These are phyloP conservation scores for Sporothrix inflata DNA, from an alignment of 2,329 filamentous ascomycete species.

Conservation along the genomic window DNA sequence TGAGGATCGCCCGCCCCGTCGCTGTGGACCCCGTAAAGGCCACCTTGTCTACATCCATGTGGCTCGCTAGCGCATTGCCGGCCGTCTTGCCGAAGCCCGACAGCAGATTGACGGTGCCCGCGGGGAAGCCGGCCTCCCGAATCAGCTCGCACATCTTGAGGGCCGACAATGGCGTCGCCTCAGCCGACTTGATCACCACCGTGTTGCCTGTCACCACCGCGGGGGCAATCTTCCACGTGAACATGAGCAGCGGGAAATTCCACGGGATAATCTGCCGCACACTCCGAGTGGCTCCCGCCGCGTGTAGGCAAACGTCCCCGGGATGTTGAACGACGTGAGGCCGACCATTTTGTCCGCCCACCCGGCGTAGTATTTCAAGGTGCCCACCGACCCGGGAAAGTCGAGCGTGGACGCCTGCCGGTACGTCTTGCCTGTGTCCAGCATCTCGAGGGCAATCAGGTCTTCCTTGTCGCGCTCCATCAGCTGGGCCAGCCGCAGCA, in stretches of 20 bases:
- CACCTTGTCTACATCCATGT: slow-evolving; percentile 62
- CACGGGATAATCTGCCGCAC: slow-evolving; percentile 78
- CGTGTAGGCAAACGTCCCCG: background rate
- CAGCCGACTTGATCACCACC: slow-evolving; percentile 80
- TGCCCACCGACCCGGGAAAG: slow-evolving; percentile 78
- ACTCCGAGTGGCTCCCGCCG: slow-evolving; percentile 75
- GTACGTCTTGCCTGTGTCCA: slow-evolving; percentile 82
- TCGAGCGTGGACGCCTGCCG: slow-evolving; percentile 6
- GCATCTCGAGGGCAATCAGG: slow-evolving; percentile 80
- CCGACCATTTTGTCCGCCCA: slow-evolving; percentile 89
- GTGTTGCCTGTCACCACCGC: slow-evolving; percentile 84
- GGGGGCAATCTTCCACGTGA: slow-evolving; percentile 83
- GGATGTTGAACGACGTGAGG: slow-evolving; percentile 67
- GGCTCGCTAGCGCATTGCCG: slow-evolving; percentile 77
- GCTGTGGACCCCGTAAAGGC: background rate
- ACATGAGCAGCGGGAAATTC: slow-evolving; percentile 92
- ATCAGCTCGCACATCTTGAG: slow-evolving; percentile 87
- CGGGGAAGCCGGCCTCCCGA: slow-evolving; percentile 78
- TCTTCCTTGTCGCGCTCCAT: slow-evolving; percentile 85
- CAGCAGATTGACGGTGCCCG: slow-evolving; percentile 79
- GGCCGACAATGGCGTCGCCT: slow-evolving; percentile 79
- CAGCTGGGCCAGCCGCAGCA: slow-evolving; percentile 81
- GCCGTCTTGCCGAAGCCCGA: slow-evolving; percentile 81
- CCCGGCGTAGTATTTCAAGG: slow-evolving; percentile 71
- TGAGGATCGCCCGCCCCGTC: background rate